A percentile compares a stretch with the other conserved stretches of the same genome.
Evolutionary conservation across 805 yeast genomes (phyloP).

Genomic region (Starmerella bacillaris): DNA sequence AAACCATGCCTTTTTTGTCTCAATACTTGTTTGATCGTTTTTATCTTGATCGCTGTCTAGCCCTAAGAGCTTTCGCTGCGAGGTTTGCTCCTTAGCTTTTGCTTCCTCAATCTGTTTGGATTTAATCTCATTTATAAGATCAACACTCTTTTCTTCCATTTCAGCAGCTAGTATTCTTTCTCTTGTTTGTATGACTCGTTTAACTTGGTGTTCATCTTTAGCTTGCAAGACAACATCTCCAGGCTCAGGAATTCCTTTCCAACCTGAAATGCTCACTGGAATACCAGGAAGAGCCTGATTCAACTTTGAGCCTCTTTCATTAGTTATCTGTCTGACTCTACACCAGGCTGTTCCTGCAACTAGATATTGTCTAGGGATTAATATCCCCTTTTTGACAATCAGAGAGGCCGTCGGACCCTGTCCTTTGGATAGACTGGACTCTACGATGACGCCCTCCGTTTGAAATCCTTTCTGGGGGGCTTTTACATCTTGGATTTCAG

Average conservation of each 20-base stretch:
- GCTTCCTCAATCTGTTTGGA: slow-evolving; percentile 28
- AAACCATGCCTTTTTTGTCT: slow-evolving; percentile 25
- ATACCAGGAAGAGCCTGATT: slow-evolving; percentile 65
- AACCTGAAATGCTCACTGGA: slow-evolving; percentile 82
- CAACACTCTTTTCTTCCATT: slow-evolving; percentile 47
- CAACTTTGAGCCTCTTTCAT: slow-evolving; percentile 49
- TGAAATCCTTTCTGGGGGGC: slow-evolving; percentile 30
- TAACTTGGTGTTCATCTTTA: slow-evolving; percentile 52
- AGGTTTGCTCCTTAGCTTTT: slow-evolving; percentile 37
- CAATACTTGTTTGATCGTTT: slow-evolving; percentile 24
- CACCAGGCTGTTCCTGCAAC: slow-evolving; percentile 82
- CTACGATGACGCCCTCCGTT: slow-evolving; percentile 77
- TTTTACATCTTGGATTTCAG: slow-evolving; percentile 66
- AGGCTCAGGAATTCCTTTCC: slow-evolving; percentile 84
- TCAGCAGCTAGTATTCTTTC: slow-evolving; percentile 33
- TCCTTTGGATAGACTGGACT: slow-evolving; percentile 64
- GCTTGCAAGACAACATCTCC: slow-evolving; percentile 76
- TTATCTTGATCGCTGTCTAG: slow-evolving; percentile 23
- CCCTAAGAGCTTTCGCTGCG: slow-evolving; percentile 19
- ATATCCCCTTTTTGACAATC: slow-evolving; percentile 59
- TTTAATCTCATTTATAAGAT: slow-evolving; percentile 50
- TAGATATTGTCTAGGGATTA: slow-evolving; percentile 50
- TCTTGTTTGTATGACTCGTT: slow-evolving; percentile 53
- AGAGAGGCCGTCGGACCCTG: slow-evolving; percentile 77
- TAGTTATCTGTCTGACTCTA: slow-evolving; percentile 58